Evolutionary conservation across 352 stramenopile species (phyloP), one percentile per base, ranked within the genome.

Genomic region (Globisporangium canariense): DNA sequence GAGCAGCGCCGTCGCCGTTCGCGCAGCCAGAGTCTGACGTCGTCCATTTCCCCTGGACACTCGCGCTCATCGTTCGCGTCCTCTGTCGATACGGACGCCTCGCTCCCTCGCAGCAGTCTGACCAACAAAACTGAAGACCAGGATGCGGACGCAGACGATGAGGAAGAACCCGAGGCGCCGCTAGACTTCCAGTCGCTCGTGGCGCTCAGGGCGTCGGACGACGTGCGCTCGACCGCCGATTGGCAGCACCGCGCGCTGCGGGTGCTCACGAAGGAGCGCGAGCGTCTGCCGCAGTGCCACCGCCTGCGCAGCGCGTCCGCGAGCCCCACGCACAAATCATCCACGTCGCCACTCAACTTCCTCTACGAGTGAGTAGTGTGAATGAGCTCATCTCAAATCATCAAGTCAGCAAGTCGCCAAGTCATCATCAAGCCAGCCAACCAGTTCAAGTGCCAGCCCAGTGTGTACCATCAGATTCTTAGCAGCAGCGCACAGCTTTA

Each of bases 231-330:
- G 46, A 65, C 71, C 36, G 66, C 36, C 13, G 63, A 56, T 1
- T 74, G 67, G 65, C 81, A 82, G 28, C 65, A 55, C 34, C 59
- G 41, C 60, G 68, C 70, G 13, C 66, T 82, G 20, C 70, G 68
- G 28, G 64, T 76, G 50, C 56, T 88, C 7, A 72, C 74, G 13
- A 46, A 66, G 30, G 67, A 83, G 51, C 74, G 74, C 56, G 60
- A 70, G 58, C 71, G 64, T 18, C 66, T 63, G n/a, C 45, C 47
- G 34, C 61, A 47, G 36, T 30, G 32, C 40, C 68, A 63, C 57
- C 38, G 40, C 22, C 3, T 30, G 11, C 61, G 58, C 58, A 45
- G 34, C 6, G 28, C 36, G 11, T 62, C 64, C 2, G 6, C 36
- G 4, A 69, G 49, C 30, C 59, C 59, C 32, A 69, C 64, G 16